Base-by-base conservation (phyloP, 176 grass and related monocot species). In the Oryza nivara region DNA sequence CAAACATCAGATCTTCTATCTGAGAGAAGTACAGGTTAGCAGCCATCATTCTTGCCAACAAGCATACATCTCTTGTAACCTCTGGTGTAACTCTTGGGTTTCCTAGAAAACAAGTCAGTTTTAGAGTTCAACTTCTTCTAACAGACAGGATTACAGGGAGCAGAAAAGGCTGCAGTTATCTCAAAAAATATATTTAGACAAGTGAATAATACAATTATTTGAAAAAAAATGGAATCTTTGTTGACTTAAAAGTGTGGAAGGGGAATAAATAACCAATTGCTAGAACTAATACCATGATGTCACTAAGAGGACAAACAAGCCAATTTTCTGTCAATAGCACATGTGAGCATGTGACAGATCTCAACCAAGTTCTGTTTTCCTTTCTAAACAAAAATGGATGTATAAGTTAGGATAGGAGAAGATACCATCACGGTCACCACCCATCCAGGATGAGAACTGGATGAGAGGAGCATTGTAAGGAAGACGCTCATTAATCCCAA, bases 381-480 rank as follows among this genome's bases (percentile, higher is more conserved):
- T 67, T 74, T n/a, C 19, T 19, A 72, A 30, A 77, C 19, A 67
- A 73, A 73, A 28, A 90, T 11, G 73, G 40, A 36, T 49, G 11
- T 36, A 74, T 73, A 73, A 58, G 76, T 26, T 79, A 70, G 75
- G n/a, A 73, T 79, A 83, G 65, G 36, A 81, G 28, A 94, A 72
- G 19, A 20, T 99, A 99, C 96, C 96, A 89, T 99, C 96, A 91
- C 96, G 96, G 67, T 99, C 96, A 76, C 96, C 96, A 83, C 96
- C 96, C 93, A 99, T 99, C 96, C 96, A 99, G 74, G 96, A 99
- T 47, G 96, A 96, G 78, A 99, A 99, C 76, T 99, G 96, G 88
- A 99, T 99, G 44, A 99, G 96, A 82, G 91, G 93, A 48, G 91
- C 90, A 79, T 99, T 96, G 56, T 99, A 93, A 79, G 96, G 96